phyloP scores from a whole-genome alignment of 2,329 filamentous ascomycete genomes.

The Xylaria polymorpha region DNA sequence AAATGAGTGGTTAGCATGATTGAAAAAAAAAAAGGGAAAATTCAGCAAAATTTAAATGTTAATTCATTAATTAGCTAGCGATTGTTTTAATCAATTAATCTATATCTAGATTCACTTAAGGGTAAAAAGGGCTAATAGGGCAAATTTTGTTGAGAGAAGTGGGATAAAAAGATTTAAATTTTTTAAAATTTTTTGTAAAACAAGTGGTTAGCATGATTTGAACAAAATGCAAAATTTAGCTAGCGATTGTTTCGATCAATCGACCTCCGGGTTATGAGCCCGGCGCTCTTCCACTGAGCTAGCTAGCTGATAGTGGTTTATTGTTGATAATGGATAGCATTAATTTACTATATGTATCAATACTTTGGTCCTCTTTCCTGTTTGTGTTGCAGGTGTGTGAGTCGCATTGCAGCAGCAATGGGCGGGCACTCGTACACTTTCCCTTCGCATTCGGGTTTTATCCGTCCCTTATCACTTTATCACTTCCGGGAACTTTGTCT shows the following conservation, averaged over 20 bases:
- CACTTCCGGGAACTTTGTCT: background rate
- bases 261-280: conserved; percentile 53
- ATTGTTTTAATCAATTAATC: too few relatives aligned
- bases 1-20: too few relatives aligned
- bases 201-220: too few relatives aligned
- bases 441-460: background rate
- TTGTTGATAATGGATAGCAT: too few relatives aligned
- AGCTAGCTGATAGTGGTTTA: conserved; percentile 32
- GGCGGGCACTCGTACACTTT: background rate
- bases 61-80: too few relatives aligned
- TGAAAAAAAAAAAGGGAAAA: too few relatives aligned
- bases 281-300: conserved; percentile 51
- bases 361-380: background rate
- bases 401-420: background rate
- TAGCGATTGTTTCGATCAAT: conserved; percentile 53
- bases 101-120: conserved; percentile 1
- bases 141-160: conserved; percentile 1
- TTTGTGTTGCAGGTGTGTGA: background rate
- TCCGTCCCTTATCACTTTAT: background rate
- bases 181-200: too few relatives aligned
- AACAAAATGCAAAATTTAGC: conserved; percentile 5
- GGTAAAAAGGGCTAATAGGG: conserved; percentile 4
- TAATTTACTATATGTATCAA: background rate
- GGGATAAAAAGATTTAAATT: too few relatives aligned
- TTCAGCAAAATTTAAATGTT: too few relatives aligned